Percentiles rank a stretch among this genome's conserved stretches.
phyloP scores from a whole-genome alignment of 2,329 filamentous ascomycete species.

The Pyricularia sp. region DNA sequence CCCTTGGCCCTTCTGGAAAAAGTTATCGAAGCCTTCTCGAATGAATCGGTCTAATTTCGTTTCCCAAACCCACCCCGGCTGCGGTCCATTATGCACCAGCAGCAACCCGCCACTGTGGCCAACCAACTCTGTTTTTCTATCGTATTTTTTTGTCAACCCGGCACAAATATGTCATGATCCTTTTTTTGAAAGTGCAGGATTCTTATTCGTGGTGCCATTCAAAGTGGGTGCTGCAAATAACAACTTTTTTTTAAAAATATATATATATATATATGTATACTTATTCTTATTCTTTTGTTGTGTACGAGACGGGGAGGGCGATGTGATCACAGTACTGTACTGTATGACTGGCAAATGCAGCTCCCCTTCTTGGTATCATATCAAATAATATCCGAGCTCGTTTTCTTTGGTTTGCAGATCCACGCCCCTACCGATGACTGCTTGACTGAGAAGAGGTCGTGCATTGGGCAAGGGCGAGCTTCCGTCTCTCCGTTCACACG shows the following conservation, averaged over 20 bases:
- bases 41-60: constrained; percentile 5
- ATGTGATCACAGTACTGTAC: neutral
- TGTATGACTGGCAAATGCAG: neutral
- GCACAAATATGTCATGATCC: neutral
- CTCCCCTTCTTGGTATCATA: neutral
- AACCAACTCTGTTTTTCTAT: neutral
- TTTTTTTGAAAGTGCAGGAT: neutral
- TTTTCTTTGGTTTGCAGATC: neutral
- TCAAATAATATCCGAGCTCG: neutral
- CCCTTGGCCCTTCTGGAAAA: constrained; percentile 5
- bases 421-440: neutral
- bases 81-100: neutral
- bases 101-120: neutral
- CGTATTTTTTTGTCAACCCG: neutral
- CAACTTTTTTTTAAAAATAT: neutral
- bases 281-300: too few species aligned
- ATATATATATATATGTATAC: too few species aligned
- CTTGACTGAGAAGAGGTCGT: neutral
- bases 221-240: neutral
- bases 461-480: neutral
- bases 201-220: neutral
- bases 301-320: neutral
- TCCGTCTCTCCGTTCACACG: neutral
- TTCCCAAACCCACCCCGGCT: neutral
- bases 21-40: constrained; percentile 8